These are phyloP conservation scores for Phytopythium ostracodes DNA, from an alignment of 352 stramenopile genomes.

Conservation along the genomic window DNA sequence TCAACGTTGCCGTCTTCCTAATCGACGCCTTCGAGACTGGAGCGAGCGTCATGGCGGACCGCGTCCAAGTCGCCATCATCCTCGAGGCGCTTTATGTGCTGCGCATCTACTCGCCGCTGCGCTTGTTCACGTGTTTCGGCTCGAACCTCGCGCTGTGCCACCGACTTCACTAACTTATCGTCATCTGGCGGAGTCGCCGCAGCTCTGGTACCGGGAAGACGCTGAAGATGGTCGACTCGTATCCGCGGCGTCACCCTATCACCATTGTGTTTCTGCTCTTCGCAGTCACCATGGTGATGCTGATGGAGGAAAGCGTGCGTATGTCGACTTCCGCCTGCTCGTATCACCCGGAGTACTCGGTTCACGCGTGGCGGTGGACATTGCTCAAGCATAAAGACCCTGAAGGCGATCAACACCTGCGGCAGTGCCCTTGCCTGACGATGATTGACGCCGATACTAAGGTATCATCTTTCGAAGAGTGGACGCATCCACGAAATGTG, in stretches of 20 bases:
- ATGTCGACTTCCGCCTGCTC: slow-evolving; percentile 10
- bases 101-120: slow-evolving; percentile 19
- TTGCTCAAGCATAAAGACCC: not conserved
- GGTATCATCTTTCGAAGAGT: slow-evolving; percentile 9
- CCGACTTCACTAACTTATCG: slow-evolving; percentile 8
- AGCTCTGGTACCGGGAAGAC: not conserved
- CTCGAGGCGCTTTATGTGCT: slow-evolving; percentile 27
- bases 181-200: not conserved
- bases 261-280: slow-evolving; percentile 13
- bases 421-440: slow-evolving; percentile 15
- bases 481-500: slow-evolving; percentile 8
- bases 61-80: slow-evolving; percentile 18
- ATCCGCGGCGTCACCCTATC: slow-evolving; percentile 17
- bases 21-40: slow-evolving; percentile 12
- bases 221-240: not conserved
- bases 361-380: slow-evolving; percentile 19
- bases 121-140: slow-evolving; percentile 27
- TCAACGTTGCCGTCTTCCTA: slow-evolving; percentile 20
- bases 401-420: not conserved
- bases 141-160: slow-evolving; percentile 22
- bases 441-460: slow-evolving; percentile 16
- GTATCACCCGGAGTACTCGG: slow-evolving; percentile 15
- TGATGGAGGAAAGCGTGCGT: slow-evolving; percentile 10
- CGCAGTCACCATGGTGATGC: slow-evolving; percentile 7
- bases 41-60: slow-evolving; percentile 21